Conservation (phyloP, 208 protist species). For the Tetramitus jugosus region DNA sequence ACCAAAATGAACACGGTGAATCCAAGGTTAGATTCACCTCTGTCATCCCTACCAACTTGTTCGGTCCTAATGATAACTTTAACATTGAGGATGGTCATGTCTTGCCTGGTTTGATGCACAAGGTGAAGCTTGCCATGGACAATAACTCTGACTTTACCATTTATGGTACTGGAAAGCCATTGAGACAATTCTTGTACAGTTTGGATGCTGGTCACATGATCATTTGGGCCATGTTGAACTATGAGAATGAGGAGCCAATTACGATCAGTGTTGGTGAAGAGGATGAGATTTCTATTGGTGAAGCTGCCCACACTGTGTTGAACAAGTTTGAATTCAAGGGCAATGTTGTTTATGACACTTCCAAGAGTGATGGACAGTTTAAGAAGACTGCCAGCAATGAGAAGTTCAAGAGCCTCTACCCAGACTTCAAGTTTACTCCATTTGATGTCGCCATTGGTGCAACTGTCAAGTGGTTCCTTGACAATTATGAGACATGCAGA, state of each 20-base stretch:
- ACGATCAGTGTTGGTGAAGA: slow-evolving; percentile 75
- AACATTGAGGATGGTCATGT: slow-evolving; percentile 66
- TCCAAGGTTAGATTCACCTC: slow-evolving; percentile 68
- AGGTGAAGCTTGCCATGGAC: slow-evolving; percentile 54
- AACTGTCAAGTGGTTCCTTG: slow-evolving; percentile 68
- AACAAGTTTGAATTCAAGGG: slow-evolving; percentile 67
- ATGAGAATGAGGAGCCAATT: slow-evolving; percentile 66
- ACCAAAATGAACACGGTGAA: slow-evolving; percentile 21
- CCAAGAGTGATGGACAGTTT: slow-evolving; percentile 78
- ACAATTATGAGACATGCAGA: slow-evolving; percentile 63
- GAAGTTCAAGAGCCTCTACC: slow-evolving; percentile 60
- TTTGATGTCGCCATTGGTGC: slow-evolving; percentile 63
- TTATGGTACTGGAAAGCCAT: slow-evolving; percentile 73
- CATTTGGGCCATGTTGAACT: slow-evolving; percentile 61
- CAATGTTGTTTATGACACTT: slow-evolving; percentile 68
- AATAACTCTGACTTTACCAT: slow-evolving; percentile 56
- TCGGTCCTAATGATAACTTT: slow-evolving; percentile 81
- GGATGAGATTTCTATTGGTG: slow-evolving; percentile 71
- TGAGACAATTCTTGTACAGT: slow-evolving; percentile 85
- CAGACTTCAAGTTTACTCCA: slow-evolving; percentile 74
- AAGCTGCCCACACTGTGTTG: slow-evolving; percentile 61
- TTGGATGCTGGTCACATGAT: slow-evolving; percentile 65
- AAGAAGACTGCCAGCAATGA: slow-evolving; percentile 81
- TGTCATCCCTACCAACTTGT: slow-evolving; percentile 89
- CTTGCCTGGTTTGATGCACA: slow-evolving; percentile 82